Base-by-base conservation (phyloP, 148 eudicot genomes). In the Camellia japonica region DNA sequence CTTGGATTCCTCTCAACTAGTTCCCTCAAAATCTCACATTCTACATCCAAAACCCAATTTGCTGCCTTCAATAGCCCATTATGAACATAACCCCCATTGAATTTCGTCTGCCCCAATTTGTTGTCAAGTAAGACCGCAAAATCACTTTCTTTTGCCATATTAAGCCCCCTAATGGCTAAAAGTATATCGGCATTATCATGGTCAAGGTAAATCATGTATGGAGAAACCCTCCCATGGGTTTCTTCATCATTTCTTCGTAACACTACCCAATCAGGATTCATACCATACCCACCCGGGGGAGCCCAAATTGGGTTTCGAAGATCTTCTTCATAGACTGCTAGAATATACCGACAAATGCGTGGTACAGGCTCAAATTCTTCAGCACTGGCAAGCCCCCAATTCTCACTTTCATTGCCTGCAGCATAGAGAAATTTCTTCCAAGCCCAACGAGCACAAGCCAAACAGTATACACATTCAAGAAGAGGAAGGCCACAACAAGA, bases 71-170 rank as follows among this genome's bases (percentile, higher is more conserved):
- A 80, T 23, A 93, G 85, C 51, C 99, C 99, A 76, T 93, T 96
- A 55, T 96, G 99, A 73, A 91, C 99, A 88, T 93, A 96, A 60
- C 98, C 99, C n/a, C 93, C 97, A 77, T 91, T 88, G 82, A 90
- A 92, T 13, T 88, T 83, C 7, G 93, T 85, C 85, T 89, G 93
- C 62, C 99, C 99, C 74, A 95, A 82, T 76, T 90, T 93, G 76
- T 96, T 85, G 87, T 96, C 98, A n/a, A 96, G 87, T 55, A 96
- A 75, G 16, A 96, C 84, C 64, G 90, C 85, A 77, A 87, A 88
- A 78, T 96, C 99, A 82, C 90, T 90, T 84, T 96, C 93, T 60
- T 93, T 91, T 3, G 83, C 95, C 93, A 96, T 81, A 82, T 86
- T 88, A 78, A 96, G 83, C n/a, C 99, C 99, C 81, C 99, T 92